Evolutionary conservation across 495 filamentous ascomycete genomes (phyloP).

Genomic region (Hypomontagnella monticulosa): DNA sequence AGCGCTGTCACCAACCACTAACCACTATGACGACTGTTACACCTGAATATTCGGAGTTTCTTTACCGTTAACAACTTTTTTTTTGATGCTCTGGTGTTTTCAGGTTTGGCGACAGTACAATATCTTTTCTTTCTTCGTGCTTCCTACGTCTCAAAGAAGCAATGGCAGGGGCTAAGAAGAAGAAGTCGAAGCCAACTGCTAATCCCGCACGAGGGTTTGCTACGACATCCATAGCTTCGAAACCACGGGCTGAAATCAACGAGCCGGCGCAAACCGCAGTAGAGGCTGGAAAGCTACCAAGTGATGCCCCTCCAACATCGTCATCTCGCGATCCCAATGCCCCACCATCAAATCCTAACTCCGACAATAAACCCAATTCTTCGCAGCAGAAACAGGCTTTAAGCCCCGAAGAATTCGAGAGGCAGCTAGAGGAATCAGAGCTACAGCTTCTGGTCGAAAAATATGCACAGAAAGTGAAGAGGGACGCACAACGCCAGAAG

Average conservation of each 20-base stretch:
- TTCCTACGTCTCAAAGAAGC: constrained; percentile 27
- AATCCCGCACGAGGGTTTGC: constrained; percentile 93
- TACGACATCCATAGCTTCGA: constrained; percentile 88
- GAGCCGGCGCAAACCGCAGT: constrained; percentile 36
- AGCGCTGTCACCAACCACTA: constrained; percentile 7
- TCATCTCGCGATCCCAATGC: constrained; percentile 42
- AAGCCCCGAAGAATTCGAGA: constrained; percentile 85
- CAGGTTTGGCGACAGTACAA: neutral
- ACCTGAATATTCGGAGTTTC: constrained; percentile 19
- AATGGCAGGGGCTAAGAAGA: constrained; percentile 79
- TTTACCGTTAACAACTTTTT: constrained; percentile 31
- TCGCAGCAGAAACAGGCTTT: constrained; percentile 62
- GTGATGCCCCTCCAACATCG: constrained; percentile 45
- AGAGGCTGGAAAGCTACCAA: constrained; percentile 20
- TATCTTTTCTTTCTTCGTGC: neutral
- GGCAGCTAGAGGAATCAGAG: constrained; percentile 80
- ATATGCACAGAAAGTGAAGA: constrained; percentile 72
- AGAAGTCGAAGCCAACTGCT: constrained; percentile 82
- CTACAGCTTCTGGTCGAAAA: constrained; percentile 87
- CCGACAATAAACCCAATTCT: constrained; percentile 45
- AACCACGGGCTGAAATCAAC: constrained; percentile 61
- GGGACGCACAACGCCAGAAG: constrained; percentile 73
- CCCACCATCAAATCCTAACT: constrained; percentile 47
- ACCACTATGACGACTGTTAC: constrained; percentile 9
- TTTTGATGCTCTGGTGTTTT: neutral